Evolutionary conservation across 2,329 filamentous ascomycete species (phyloP).

Genomic region (Diaporthe velutina): DNA sequence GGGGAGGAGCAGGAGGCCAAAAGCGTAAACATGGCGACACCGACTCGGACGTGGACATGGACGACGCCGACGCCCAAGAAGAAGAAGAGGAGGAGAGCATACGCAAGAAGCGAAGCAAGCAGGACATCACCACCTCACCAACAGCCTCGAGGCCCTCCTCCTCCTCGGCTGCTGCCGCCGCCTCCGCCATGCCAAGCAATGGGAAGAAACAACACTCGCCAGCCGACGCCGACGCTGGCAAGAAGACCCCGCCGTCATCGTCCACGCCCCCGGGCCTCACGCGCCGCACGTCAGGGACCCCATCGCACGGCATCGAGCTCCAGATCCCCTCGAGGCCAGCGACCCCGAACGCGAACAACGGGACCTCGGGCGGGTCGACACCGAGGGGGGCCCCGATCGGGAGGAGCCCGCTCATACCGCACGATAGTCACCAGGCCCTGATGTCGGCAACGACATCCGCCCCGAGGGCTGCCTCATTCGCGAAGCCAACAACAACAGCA

Average conservation of each 20-base stretch:
- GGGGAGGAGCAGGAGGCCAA: conserved; percentile 38
- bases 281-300: conserved; percentile 65
- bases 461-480: conserved; percentile 35
- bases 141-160: conserved; percentile 4
- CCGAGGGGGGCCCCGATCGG: conserved; percentile 53
- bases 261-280: conserved; percentile 57
- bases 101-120: conserved; percentile 61
- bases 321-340: conserved; percentile 75
- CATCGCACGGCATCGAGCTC: conserved; percentile 69
- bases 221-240: conserved; percentile 36
- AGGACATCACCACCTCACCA: conserved; percentile 46
- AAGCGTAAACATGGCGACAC: conserved; percentile 48
- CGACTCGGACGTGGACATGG: conserved; percentile 51
- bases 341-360: conserved; percentile 62
- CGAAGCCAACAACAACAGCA: conserved; percentile 12
- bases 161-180: neutral
- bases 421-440: conserved; percentile 44
- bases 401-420: conserved; percentile 54
- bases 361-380: conserved; percentile 57
- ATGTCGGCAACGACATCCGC: neutral
- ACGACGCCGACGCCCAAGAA: conserved; percentile 42
- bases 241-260: conserved; percentile 41
- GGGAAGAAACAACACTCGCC: neutral
- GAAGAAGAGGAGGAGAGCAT: conserved; percentile 47
- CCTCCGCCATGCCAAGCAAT: conserved; percentile 7